Evolutionary conservation across 176 grass and related monocot species (phyloP), one percentile per base, ranked within the genome.

Genomic region (Calamus simplicifolius): DNA sequence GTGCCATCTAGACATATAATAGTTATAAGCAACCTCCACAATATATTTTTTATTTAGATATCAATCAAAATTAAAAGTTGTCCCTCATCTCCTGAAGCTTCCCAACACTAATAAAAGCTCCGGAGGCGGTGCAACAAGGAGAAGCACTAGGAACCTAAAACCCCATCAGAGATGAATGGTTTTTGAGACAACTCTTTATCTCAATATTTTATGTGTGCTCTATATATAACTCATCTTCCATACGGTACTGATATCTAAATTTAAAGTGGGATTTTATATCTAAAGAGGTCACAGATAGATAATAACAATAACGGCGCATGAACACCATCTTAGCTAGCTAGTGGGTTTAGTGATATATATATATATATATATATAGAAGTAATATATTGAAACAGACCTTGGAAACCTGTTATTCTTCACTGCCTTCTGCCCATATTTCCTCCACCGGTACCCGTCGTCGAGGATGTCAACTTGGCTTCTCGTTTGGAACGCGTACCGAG

Each of bases 341-440:
- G 31, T 8, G 31, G 5, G 31, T 6, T 35, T 35, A 1, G 5
- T 7, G 31, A 35, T 29, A 29, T n/a, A 55, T 19, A 53, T 49
- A 19, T 12, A 52, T n/a, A n/a, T n/a, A n/a, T n/a, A n/a, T n/a
- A n/a, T n/a, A n/a, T n/a, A 10, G 30, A 30, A 29, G 7, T 48
- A 6, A 56, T 6, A 53, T 38, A 66, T 21, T 6, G 19, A 5
- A 19, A 19, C 5, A 12, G 64, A 85, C 89, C 89, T 88, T 68
- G 89, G 89, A 62, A 88, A 95, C 0, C 69, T 88, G 68, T 88
- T 95, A 75, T 88, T 82, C 68, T 95, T 95, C 53, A 95, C 89
- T 26, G 89, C 89, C 57, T 95, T 95, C 79, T 95, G 89, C 4
- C 89, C 89, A 71, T 95, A 95, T 63, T 95, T 95, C 65, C 89